Base-by-base conservation (phyloP, 495 filamentous ascomycete genomes). In the Hyaloscypha bicolor region DNA sequence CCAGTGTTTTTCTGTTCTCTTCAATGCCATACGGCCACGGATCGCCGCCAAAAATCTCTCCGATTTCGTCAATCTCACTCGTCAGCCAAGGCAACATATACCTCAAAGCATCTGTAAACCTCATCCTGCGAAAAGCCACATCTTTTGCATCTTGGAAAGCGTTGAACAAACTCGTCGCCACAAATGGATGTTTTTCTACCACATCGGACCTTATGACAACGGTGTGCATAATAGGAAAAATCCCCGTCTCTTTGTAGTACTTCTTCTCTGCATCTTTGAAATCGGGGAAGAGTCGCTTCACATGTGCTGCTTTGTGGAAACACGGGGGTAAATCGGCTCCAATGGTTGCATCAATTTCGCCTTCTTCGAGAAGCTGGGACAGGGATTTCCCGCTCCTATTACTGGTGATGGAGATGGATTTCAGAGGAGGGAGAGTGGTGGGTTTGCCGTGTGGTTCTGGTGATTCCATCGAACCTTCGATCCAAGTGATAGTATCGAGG, bases 171-270 rank as follows among this genome's bases (percentile, higher is more conserved):
- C 67, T 73, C 37, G 64, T 59, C 29, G 76, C 71, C 16, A 75
- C 64, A 22, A 71, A 78, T 31, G 51, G 67, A 63, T 78, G 48
- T 42, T 74, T 65, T 61, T 79, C 76, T 55, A 75, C 73, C 32
- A 76, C 55, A 61, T 73, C 71, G 8, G 75, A 42, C 33, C 71
- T 64, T 11, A 81, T 65, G 21, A 69, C 79, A 19, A 80, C 73
- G 3, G 75, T 29, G 67, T 80, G 79, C 79, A 81, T 80, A 63
- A 80, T 80, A 12, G 78, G 79, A 65, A 80, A 81, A 19, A 80
- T 77, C 19, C 77, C 76, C 12, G 71, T 77, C 32, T 69, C 25
- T 57, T 71, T 69, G 69, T 70, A 81, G 63, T 80, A 81, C 19
- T 69, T 64, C 60, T 71, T 75, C 67, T 80, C 78, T 6, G 71